Evolutionary conservation across 2,329 filamentous ascomycete genomes (phyloP), one percentile per base, ranked within the genome.

Genomic region (Xylariomycetidae sp.): DNA sequence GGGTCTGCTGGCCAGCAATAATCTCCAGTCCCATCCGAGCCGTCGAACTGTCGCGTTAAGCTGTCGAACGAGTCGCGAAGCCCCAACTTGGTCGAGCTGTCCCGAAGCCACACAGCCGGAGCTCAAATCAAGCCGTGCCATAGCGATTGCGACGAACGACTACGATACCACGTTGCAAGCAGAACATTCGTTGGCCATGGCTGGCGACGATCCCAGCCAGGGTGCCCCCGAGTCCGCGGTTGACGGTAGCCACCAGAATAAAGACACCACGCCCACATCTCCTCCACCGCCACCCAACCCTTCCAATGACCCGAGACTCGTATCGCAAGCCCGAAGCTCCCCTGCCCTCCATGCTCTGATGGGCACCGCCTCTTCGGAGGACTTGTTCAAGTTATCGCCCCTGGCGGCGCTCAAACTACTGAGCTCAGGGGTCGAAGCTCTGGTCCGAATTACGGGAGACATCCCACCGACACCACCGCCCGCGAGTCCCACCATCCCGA

Each of bases 381-480:
- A 88, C 55, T 72, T 94, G 41, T 85, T 84, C 61, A 74, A 74
- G 32, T 70, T 95, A 39, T 65, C 78, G 1, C 78, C 87, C 4
- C 68, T 81, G 32, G 79, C 79, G 2, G 89, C 89, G 5, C 72
- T 96, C 52, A 84, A 82, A 52, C 67, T 94, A 43, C 72, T 96
- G n/a, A 80, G 80, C 46, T 70, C 76, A 24, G 76, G 76, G 37
- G 67, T 88, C 39, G 82, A 88, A 49, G 70, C 76, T 4, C 69
- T 92, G 32, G 81, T 87, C 18, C 72, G 74, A 42, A 68, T 81
- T 38, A 85, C 82, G 2, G 83, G 85, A 52, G 85, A 94, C 51
- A 69, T 92, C 10, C 85, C 85, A 15, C 83, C 82, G 12, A 92
- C 82, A n/a, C 85, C 82, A 35, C 82, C 83, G 5, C 72, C 80